Evolutionary conservation across 805 yeast species (phyloP).

Genomic region (Saturnispora mendoncae): DNA sequence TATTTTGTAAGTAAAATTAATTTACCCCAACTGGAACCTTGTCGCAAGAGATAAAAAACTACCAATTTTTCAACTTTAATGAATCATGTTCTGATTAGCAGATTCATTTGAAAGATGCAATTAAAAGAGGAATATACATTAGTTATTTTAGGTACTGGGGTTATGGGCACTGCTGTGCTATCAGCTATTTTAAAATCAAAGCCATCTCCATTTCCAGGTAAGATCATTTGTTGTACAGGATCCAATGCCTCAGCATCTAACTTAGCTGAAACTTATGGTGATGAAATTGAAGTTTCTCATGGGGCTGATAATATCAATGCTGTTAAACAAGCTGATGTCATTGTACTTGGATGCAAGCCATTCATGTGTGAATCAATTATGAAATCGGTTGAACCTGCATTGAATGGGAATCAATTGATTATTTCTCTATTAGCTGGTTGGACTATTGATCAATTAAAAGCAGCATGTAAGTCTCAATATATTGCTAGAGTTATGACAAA

Average conservation of each 20-base stretch:
- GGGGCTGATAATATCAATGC: slow-evolving; percentile 47
- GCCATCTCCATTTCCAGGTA: slow-evolving; percentile 51
- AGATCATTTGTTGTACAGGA: slow-evolving; percentile 71
- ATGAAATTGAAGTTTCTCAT: slow-evolving; percentile 42
- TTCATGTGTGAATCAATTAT: slow-evolving; percentile 57
- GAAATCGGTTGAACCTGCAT: slow-evolving; percentile 36
- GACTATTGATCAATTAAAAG: slow-evolving; percentile 61
- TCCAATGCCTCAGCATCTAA: slow-evolving; percentile 42
- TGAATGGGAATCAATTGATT: slow-evolving; percentile 33
- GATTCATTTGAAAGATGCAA: not conserved
- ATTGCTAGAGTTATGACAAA: slow-evolving; percentile 96
- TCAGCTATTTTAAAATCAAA: slow-evolving; percentile 57
- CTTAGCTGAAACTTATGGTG: slow-evolving; percentile 42
- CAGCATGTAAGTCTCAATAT: slow-evolving; percentile 36
- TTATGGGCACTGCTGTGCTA: slow-evolving; percentile 89
- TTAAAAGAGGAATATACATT: slow-evolving; percentile 28
- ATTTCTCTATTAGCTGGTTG: slow-evolving; percentile 90
- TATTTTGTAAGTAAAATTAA: no score
- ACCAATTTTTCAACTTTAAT: no score
- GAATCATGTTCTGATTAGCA: no score
- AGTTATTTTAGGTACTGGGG: slow-evolving; percentile 86
- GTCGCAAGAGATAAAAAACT: no score
- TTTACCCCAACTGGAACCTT: no score
- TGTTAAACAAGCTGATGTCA: slow-evolving; percentile 54
- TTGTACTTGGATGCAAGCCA: slow-evolving; percentile 86